Conservation (phyloP, 306 rosid genomes). For the Rosa persica region DNA sequence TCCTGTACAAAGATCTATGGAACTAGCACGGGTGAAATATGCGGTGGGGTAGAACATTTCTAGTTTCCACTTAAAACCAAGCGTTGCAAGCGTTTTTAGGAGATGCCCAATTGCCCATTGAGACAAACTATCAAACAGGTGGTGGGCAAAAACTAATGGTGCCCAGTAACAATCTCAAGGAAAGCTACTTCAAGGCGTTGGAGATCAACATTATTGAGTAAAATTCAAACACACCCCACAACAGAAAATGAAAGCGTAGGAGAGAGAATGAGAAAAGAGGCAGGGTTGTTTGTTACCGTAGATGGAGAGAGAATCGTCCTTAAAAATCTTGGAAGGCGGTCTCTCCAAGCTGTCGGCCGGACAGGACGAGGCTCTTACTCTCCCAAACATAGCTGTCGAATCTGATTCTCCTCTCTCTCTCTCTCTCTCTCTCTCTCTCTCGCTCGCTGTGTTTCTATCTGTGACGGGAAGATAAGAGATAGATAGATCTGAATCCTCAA, state of each 20-base stretch:
- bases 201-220: neutral
- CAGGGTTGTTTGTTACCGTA: conserved; percentile 47
- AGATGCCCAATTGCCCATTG: neutral
- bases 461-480: neutral
- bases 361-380: conserved; percentile 59
- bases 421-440: neutral
- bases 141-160: neutral
- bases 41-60: neutral
- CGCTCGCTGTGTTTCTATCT: no score
- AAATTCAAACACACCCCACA: neutral
- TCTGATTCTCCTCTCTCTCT: conserved; percentile 7
- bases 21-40: no score
- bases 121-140: conserved; percentile 21
- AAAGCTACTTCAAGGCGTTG: neutral
- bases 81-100: neutral
- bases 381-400: conserved; percentile 58
- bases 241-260: neutral
- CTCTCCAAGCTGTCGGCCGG: conserved; percentile 67
- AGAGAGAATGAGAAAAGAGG: neutral
- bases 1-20: no score
- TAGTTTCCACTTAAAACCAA: neutral
- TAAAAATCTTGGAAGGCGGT: conserved; percentile 67
- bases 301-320: conserved; percentile 71
- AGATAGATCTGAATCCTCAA: neutral
- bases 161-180: neutral